Evolutionary conservation across 176 grass and related monocot genomes (phyloP), one percentile per base, ranked within the genome.

Genomic region (Triticum dicoccoides): DNA sequence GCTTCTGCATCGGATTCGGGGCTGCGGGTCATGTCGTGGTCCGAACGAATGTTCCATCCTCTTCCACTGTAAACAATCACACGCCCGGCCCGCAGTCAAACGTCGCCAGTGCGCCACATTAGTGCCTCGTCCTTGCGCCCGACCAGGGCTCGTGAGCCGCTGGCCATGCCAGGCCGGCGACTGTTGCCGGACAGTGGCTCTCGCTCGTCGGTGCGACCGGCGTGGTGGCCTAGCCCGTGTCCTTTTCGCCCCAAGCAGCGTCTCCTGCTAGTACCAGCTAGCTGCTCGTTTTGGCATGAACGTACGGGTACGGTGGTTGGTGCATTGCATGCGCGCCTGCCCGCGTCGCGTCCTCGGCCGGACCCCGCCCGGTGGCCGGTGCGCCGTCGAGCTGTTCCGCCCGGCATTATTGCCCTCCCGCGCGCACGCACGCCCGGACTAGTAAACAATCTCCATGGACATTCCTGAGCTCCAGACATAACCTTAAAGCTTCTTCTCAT

Each of bases 1-100:
- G 69, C n/a, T 71, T 6, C 34, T 71, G 21, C 33, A 25, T 39
- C 38, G 18, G 21, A 23, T 73, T 18, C 51, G 5, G 5, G 51
- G 51, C 51, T 18, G 71, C 71, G 14, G 12, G 72, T 20, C 27
- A 56, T 23, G 67, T 74, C 67, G 71, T 8, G 45, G 9, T 64
- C 67, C 54, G 82, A 39, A 63, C 52, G 83, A 85, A 77, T 81
- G 81, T 84, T 91, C 85, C 21, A 76, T 80, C 8, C 14, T 20
- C 27, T 27, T 51, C 72, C 44, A 47, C 73, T 20, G 44, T 29
- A 42, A 6, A 39, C 17, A 21, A 70, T 8, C 42, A 12, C 44
- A 47, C 45, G 2, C 5, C 2, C 51, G 51, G 54, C 2, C 6
- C 18, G 18, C 54, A 29, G 54, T 41, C 18, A 77, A 47, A 11